Conservation (phyloP, 169 alveolate genomes). For the Babesia gibsoni region DNA sequence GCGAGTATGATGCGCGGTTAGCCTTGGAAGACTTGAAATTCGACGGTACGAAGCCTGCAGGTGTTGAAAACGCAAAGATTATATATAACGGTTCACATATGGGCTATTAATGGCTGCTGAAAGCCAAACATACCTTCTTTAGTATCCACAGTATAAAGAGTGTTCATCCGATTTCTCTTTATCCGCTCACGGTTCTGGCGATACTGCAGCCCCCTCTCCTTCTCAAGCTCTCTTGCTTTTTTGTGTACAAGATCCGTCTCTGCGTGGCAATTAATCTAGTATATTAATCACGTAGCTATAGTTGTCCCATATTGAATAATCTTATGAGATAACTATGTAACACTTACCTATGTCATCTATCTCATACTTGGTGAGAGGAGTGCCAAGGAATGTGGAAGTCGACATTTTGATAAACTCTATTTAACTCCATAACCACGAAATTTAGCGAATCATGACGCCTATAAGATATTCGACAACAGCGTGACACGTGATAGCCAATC, state of each 20-base stretch:
- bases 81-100: neutral
- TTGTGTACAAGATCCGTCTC: constrained; percentile 7
- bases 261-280: neutral
- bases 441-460: too few species aligned
- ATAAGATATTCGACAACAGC: too few species aligned
- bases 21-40: constrained; percentile 53
- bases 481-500: too few species aligned
- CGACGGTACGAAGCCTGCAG: constrained; percentile 48
- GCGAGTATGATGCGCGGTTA: constrained; percentile 29
- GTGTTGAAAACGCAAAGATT: neutral
- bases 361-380: constrained; percentile 60
- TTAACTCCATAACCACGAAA: too few species aligned
- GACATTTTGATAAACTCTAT: constrained; percentile 9
- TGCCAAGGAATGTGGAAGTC: constrained; percentile 49
- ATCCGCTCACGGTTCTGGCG: constrained; percentile 51
- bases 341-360: constrained; percentile 53
- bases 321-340: neutral
- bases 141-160: constrained; percentile 55
- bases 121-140: constrained; percentile 23
- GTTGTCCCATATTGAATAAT: too few species aligned
- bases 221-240: constrained; percentile 11
- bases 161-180: constrained; percentile 9
- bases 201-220: constrained; percentile 36
- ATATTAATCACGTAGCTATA: neutral
- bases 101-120: neutral